A percentile compares a stretch with the other conserved stretches of the same genome.
Conservation (phyloP, 257 asterid genomes). For the Gentiana dahurica region DNA sequence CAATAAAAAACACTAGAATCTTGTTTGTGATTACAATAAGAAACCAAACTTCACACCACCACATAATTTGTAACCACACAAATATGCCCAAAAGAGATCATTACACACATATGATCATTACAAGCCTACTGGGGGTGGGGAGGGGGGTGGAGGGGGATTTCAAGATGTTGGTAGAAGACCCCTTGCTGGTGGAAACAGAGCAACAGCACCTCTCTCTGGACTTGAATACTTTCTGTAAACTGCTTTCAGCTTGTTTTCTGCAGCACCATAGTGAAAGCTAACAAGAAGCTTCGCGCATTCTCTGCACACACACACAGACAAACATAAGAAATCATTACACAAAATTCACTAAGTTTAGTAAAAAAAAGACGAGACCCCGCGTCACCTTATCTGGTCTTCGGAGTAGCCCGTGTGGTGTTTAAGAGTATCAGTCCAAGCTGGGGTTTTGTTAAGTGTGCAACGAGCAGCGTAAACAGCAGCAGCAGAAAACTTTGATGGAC, state of each 20-base stretch:
- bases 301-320: slow-evolving; percentile 16
- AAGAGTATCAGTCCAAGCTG: slow-evolving; percentile 64
- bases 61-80: no score
- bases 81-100: slow-evolving; percentile 15
- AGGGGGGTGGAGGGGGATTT: not conserved
- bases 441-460: slow-evolving; percentile 42
- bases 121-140: not conserved
- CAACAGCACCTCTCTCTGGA: slow-evolving; percentile 56
- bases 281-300: slow-evolving; percentile 58
- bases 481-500: slow-evolving; percentile 66
- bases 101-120: slow-evolving; percentile 22
- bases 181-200: slow-evolving; percentile 58
- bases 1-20: no score
- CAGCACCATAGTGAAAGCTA: slow-evolving; percentile 33
- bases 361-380: not conserved
- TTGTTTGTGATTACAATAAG: no score
- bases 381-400: slow-evolving; percentile 49
- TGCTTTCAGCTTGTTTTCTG: slow-evolving; percentile 57
- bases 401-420: slow-evolving; percentile 59
- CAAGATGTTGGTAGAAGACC: slow-evolving; percentile 17
- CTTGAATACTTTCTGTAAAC: slow-evolving; percentile 43
- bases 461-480: slow-evolving; percentile 82
- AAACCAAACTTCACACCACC: no score
- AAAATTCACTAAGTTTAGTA: not conserved
- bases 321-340: not conserved